Conservation (phyloP, 768 basidiomycete genomes). For the Psilocybe sp. region DNA sequence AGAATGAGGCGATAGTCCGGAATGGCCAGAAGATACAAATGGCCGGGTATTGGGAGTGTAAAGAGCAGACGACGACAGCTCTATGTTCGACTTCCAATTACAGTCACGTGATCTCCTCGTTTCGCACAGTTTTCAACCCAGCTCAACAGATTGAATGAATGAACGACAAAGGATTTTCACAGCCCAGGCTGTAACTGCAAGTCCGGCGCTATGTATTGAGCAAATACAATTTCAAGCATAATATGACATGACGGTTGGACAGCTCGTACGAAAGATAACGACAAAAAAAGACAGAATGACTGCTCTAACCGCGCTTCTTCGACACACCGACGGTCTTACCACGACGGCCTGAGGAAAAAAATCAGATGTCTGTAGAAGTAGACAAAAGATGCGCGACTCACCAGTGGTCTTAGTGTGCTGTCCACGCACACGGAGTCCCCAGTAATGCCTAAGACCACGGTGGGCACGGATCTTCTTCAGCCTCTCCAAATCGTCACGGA, state of each 20-base stretch:
- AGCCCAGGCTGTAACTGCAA: no score
- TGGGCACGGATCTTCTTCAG: conserved; percentile 99
- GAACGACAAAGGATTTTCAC: no score
- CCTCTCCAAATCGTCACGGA: conserved; percentile 96
- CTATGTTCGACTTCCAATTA: no score
- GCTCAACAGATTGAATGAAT: no score
- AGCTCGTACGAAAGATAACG: conserved; percentile 2
- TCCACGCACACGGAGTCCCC: conserved; percentile 94
- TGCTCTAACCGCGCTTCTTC: conserved; percentile 70
- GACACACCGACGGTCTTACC: conserved; percentile 97
- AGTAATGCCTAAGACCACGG: conserved; percentile 88
- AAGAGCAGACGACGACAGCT: no score
- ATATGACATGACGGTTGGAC: conserved; percentile 1
- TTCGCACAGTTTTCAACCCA: no score
- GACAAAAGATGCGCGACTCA: conserved; percentile 30
- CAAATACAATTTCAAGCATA: background rate
- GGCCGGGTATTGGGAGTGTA: no score
- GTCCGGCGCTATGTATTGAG: background rate
- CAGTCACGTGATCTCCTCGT: no score
- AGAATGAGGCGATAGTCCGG: no score
- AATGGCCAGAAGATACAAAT: no score
- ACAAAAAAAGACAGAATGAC: conserved; percentile 5
- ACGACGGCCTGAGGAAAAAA: conserved; percentile 66
- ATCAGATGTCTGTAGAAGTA: background rate
- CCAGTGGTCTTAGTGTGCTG: conserved; percentile 99